Evolutionary conservation across 208 protist species (phyloP), one percentile per base, ranked within the genome.

Genomic region (Trypanosoma grayi): DNA sequence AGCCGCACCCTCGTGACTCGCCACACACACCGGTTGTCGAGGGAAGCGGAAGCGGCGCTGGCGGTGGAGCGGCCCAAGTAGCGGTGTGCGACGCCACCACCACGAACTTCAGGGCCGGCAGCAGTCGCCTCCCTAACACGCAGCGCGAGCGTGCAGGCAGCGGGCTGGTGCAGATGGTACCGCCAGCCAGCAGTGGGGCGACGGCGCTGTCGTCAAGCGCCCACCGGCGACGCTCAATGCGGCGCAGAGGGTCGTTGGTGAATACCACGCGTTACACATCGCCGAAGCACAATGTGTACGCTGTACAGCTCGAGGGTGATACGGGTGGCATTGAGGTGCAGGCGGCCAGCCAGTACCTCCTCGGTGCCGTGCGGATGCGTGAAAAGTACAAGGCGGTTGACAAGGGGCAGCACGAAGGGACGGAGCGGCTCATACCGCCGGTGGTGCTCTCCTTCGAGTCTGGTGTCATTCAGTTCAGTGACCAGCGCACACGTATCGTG

Each of bases 291-390:
- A 66, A 58, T 27, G 75, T 83, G 14, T 90, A 83, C 57, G 68
- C 75, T 7, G 51, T 94, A 13, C 74, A 87, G 25, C 45, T 94
- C 5, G 77, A 80, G 5, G 76, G 75, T 46, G 85, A 94, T 63
- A 75, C 83, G 36, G 88, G 88, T 14, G 85, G 88, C 11, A 73
- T 87, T 39, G 85, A 89, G 69, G 85, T 94, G 85, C 63, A 73
- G 13, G 67, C 73, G 34, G 83, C 83, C 59, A 75, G 76, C 22
- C 46, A 59, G 10, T 48, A 73, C 11, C 68, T 94, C n/a, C 59
- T 64, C 20, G 55, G 56, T 9, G 77, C 79, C 2, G 30, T 89
- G 20, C 46, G 54, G 9, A 63, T 90, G 61, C 84, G 88, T 4
- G 78, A 84, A 24, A 63, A 55, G 34, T 94, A 92, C 66, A 91